These are phyloP conservation scores for Nakazawaea populi DNA, from an alignment of 805 yeast species.

Conservation along the genomic window DNA sequence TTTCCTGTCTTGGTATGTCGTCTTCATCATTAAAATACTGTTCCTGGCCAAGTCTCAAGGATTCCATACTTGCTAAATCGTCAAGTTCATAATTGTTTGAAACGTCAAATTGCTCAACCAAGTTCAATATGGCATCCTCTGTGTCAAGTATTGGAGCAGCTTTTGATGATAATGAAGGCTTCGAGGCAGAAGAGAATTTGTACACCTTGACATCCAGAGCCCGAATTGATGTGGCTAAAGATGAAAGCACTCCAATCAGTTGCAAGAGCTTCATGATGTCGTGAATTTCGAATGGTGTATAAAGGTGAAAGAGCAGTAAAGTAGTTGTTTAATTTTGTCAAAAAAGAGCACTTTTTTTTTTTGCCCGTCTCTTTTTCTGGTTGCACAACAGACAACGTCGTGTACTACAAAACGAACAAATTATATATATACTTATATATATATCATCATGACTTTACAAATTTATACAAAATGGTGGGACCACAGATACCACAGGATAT, in stretches of 20 bases:
- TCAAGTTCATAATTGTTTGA: slow-evolving; percentile 30
- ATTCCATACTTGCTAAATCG: neutral
- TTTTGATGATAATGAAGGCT: too few relatives aligned
- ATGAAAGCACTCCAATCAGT: neutral
- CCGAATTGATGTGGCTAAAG: neutral
- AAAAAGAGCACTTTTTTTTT: too few relatives aligned
- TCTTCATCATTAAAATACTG: slow-evolving; percentile 18
- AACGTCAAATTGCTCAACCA: slow-evolving; percentile 40
- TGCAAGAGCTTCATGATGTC: neutral
- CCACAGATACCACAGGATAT: slow-evolving; percentile 20
- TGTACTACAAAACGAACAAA: too few relatives aligned
- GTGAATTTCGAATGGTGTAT: neutral
- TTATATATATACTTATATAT: too few relatives aligned
- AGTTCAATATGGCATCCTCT: slow-evolving; percentile 32
- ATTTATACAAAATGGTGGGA: slow-evolving; percentile 12
- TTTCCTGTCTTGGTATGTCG: slow-evolving; percentile 19
- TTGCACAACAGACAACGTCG: too few relatives aligned
- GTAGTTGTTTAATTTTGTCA: too few relatives aligned
- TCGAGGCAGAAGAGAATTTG: slow-evolving; percentile 4
- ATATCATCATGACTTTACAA: neutral
- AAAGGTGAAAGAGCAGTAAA: too few relatives aligned
- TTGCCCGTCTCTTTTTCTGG: too few relatives aligned
- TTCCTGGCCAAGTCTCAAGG: slow-evolving; percentile 9
- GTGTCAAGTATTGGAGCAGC: slow-evolving; percentile 15
- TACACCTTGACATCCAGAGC: slow-evolving; percentile 9